These are phyloP conservation scores for Protomyces pachydermus DNA, from an alignment of 1,139 yeast genomes.

Conservation along the genomic window DNA sequence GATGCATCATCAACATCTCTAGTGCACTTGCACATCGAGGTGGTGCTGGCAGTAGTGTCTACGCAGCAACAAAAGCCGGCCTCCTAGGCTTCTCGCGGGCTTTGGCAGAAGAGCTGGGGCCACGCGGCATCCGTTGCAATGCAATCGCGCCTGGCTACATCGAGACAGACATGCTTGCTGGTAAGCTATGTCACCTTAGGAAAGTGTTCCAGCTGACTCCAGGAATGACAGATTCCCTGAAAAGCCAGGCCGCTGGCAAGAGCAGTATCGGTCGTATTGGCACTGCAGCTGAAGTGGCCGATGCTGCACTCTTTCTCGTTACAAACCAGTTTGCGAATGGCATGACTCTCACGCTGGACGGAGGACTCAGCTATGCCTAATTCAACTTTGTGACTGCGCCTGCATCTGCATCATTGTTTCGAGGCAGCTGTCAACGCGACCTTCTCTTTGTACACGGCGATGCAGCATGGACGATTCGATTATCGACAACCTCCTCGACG, in stretches of 20 bases:
- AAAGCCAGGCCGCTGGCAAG: conserved; percentile 30
- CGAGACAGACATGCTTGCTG: conserved; percentile 66
- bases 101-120: conserved; percentile 57
- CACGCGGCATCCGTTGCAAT: conserved; percentile 53
- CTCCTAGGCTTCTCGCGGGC: conserved; percentile 56
- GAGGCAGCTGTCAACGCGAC: not conserved
- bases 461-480: conserved; percentile 3
- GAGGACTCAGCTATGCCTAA: conserved; percentile 35
- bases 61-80: conserved; percentile 80
- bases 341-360: conserved; percentile 37
- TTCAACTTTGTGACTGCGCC: not conserved
- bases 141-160: conserved; percentile 71
- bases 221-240: conserved; percentile 31
- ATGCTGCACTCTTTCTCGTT: conserved; percentile 39
- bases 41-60: conserved; percentile 62
- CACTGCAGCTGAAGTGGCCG: conserved; percentile 38
- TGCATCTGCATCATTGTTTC: not conserved
- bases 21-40: conserved; percentile 58
- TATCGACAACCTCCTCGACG: conserved; percentile 20
- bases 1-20: conserved; percentile 60
- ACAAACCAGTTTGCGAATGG: conserved; percentile 38
- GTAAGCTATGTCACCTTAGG: not conserved
- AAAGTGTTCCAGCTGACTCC: not conserved
- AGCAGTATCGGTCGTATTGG: conserved; percentile 37
- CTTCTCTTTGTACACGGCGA: not conserved